Evolutionary conservation across 2,329 filamentous ascomycete genomes (phyloP).

Genomic region (Aspergillus transmontanensis): DNA sequence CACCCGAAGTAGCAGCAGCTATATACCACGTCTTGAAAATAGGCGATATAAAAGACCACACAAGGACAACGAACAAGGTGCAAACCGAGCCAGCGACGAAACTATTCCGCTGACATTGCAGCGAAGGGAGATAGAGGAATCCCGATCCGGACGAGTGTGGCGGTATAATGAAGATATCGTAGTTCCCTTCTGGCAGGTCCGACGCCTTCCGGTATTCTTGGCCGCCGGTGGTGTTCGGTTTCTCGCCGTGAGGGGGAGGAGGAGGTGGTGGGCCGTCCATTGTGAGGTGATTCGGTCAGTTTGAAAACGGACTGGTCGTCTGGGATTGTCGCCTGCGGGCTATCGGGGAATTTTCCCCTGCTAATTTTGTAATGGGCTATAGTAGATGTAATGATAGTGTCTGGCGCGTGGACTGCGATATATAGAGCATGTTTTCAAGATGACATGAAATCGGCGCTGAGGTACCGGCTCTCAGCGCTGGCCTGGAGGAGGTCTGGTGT

Average conservation of each 20-base stretch:
- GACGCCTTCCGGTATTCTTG: conserved; percentile 44
- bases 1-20: conserved; percentile 69
- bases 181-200: conserved; percentile 83
- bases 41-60: conserved; percentile 75
- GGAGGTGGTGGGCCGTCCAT: conserved; percentile 58
- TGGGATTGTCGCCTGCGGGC: not conserved
- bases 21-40: conserved; percentile 73
- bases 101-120: conserved; percentile 83
- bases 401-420: conserved; percentile 9
- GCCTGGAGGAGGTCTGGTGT: not conserved
- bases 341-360: conserved; percentile 5
- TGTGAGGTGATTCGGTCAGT: conserved; percentile 10
- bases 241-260: conserved; percentile 82
- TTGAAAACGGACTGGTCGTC: conserved; percentile 5
- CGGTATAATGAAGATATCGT: conserved; percentile 96
- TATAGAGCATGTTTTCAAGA: conserved; percentile 34
- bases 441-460: conserved; percentile 32
- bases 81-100: conserved; percentile 84
- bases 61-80: conserved; percentile 69
- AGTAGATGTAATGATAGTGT: conserved; percentile 7
- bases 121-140: conserved; percentile 90
- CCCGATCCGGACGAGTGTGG: conserved; percentile 86
- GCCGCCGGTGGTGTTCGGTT: conserved; percentile 66
- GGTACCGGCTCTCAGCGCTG: conserved; percentile 35
- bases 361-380: conserved; percentile 1